phyloP scores from a whole-genome alignment of 2,329 filamentous ascomycete species.

The Dothidotthia symphoricarpi region DNA sequence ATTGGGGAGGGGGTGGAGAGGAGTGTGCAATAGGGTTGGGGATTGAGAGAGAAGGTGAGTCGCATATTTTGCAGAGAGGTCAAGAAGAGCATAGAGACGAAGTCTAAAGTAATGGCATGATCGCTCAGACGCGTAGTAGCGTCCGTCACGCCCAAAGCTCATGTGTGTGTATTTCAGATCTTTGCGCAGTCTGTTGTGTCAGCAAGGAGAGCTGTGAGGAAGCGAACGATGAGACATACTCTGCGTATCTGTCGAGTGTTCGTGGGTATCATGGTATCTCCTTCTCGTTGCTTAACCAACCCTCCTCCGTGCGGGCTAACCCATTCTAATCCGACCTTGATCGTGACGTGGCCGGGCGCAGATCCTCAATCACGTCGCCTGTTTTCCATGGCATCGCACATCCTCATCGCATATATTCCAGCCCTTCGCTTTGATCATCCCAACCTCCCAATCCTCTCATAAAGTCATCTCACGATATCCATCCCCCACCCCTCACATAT shows the following conservation, averaged over 20 bases:
- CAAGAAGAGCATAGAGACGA: constrained; percentile 1
- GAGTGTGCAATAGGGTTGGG: constrained; percentile 31
- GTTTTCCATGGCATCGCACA: no score
- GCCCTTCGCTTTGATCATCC: neutral
- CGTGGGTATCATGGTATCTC: constrained; percentile 11
- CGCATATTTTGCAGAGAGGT: no score
- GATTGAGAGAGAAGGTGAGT: constrained; percentile 4
- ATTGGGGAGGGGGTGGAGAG: constrained; percentile 39
- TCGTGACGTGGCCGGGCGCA: no score
- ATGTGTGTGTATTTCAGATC: no score
- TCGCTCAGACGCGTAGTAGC: no score
- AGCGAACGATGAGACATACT: constrained; percentile 8
- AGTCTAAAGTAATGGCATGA: neutral
- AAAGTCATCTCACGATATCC: neutral
- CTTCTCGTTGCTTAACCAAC: constrained; percentile 1
- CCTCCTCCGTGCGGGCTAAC: neutral
- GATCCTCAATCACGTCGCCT: neutral
- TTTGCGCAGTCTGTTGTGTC: constrained; percentile 1
- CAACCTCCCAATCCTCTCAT: no score
- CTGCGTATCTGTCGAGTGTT: constrained; percentile 1
- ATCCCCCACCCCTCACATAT: constrained; percentile 43
- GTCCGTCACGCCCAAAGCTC: no score
- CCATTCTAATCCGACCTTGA: no score
- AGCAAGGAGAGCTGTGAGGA: neutral
- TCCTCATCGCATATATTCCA: no score